phyloP scores from a whole-genome alignment of 1,284 basidiomycete species.

The Irpex rosettiformis region DNA sequence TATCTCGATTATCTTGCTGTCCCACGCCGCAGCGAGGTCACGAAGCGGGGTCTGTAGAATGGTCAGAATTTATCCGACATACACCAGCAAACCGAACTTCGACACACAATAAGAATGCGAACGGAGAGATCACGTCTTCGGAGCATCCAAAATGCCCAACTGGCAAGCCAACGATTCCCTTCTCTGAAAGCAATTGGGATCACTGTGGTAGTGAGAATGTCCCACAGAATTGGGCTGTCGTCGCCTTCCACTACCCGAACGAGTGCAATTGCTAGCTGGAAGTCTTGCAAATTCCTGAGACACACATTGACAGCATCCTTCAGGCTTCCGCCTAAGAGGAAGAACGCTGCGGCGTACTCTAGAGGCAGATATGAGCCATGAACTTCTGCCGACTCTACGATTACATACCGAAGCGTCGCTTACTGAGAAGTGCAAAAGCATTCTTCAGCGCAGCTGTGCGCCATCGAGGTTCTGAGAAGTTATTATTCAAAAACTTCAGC shows the following conservation, averaged over 20 bases:
- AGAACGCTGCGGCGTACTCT: slow-evolving; percentile 98
- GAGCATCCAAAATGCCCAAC: slow-evolving; percentile 94
- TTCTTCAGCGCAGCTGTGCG: slow-evolving; percentile 94
- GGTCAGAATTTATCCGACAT: neutral
- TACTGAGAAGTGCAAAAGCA: slow-evolving; percentile 89
- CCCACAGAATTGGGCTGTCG: slow-evolving; percentile 73
- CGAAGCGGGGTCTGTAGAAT: slow-evolving; percentile 68
- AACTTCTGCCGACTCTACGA: neutral
- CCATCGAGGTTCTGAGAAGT: slow-evolving; percentile 87
- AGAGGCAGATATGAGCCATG: slow-evolving; percentile 9
- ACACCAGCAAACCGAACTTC: neutral
- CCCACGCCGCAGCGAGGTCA: slow-evolving; percentile 59
- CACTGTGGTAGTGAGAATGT: slow-evolving; percentile 71
- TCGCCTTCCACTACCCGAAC: slow-evolving; percentile 83
- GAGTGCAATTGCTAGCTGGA: slow-evolving; percentile 86
- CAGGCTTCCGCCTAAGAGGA: slow-evolving; percentile 85
- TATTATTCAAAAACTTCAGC: slow-evolving; percentile 91
- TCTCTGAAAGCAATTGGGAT: slow-evolving; percentile 81
- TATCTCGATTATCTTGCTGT: slow-evolving; percentile 56
- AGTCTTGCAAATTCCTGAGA: slow-evolving; percentile 83
- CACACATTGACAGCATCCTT: slow-evolving; percentile 94
- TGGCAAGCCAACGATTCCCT: slow-evolving; percentile 94
- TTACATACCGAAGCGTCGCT: slow-evolving; percentile 82
- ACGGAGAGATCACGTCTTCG: slow-evolving; percentile 84
- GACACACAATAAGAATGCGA: slow-evolving; percentile 67